Base-by-base conservation (phyloP, 495 filamentous ascomycete species). In the Daldinia decipiens region DNA sequence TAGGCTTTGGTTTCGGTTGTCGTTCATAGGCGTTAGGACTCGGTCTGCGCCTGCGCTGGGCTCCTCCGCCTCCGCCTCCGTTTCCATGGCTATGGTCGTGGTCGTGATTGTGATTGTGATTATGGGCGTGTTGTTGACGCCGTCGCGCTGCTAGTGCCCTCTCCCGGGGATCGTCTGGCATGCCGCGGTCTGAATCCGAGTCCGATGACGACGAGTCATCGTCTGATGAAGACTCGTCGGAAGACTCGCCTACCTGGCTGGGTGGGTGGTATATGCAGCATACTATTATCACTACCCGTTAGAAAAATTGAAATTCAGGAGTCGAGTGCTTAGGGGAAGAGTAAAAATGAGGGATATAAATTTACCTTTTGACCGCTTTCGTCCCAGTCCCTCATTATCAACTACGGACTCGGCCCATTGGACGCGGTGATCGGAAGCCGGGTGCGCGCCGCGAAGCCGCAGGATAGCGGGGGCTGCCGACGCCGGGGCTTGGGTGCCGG, bases 191-290 rank as follows among this genome's bases (percentile, higher is more conserved):
- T 36, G 77, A 70, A 50, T 81, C 81, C 4, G 70, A 63, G 31
- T 84, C 84, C 27, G 78, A 80, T 13, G 81, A 80, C 15, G 81
- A 81, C 2, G 80, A 81, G 55, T 85, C 84, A 12, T 72, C 70
- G 36, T 54, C 64, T 11, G 88, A 89, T 7, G 89, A 89, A 27
- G 89, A 91, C 72, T 94, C 91, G 63, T 90, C 91, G 67, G 89
- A 93, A 15, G 93, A 97, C 78, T 98, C 95, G 78, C 91, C 95
- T 8, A 94, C 87, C 43, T 85, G 87, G 58, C 89, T 90, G 2
- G 92, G 88, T 65, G 92, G 91, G 82, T 97, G 94, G 83, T 98
- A 99, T 77, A 98, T 98, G 79, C 95, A 99, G 86, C 95, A 99
- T 24, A 98, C 96, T 98, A 72, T 50, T 39, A 40, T 38, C 13